Base-by-base conservation (phyloP, 2,329 filamentous ascomycete species). In the Capronia epimyces region DNA sequence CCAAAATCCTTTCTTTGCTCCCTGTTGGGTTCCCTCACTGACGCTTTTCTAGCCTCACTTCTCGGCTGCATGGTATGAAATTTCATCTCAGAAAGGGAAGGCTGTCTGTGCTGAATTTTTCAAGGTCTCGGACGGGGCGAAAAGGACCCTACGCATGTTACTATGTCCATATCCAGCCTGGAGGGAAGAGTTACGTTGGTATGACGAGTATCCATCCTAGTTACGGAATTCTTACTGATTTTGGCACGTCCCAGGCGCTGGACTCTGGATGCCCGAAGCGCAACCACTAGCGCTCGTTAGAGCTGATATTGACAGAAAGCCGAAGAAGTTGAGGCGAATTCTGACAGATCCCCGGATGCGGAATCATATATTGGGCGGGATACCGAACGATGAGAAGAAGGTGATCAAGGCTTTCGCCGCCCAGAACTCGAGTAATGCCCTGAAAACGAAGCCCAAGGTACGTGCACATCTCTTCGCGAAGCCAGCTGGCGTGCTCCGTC, bases 71-170 rank as follows among this genome's bases (percentile, higher is more conserved):
- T 95, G 87, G 83, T 81, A 66, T 63, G 70, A 63, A 45, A 43
- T 41, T 3, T 45, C 20, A 4, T 2, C 29, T 18, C 29, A 3
- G 16, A 27, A n/a, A 21, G 10, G 3, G 12, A 32, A 27, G 25
- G 10, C 3, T 12, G 39, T 29, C n/a, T 32, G n/a, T 20, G 15
- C 36, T 16, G 36, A 39, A 4, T 16, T 39, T 13, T 6, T 21
- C 25, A 42, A 80, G 78, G 81, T 93, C 87, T 50, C 83, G 89
- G 16, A 94, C 89, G 0, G 89, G 89, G 16, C 80, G 86, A 48
- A 95, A 95, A 69, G 88, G 88, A 0, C 84, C 86, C 8, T 94
- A 93, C 67, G 89, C 89, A 5, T 84, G 82, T 64, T 95, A 95
- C 71, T 95, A 95, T 69, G 71, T 95, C 16, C 89, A 95, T 66